phyloP scores from a whole-genome alignment of 306 rosid species.

The cucumber (Cucumis sativus) region Cucumber_9930_V3 NC_026656.2:20864001-20864500 shows the following conservation, averaged over 20 bases:
- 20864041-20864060: background rate
- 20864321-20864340: slow-evolving; percentile 87
- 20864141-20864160: background rate
- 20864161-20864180: background rate
- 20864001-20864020: background rate
- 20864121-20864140: background rate
- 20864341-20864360: slow-evolving; percentile 13
- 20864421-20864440: background rate
- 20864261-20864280: slow-evolving; percentile 74
- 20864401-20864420: background rate
- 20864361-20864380: background rate
- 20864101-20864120: background rate
- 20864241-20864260: slow-evolving; percentile 31
- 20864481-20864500: background rate
- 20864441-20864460: background rate
- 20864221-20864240: slow-evolving; percentile 1
- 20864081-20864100: background rate
- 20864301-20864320: slow-evolving; percentile 52
- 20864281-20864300: slow-evolving; percentile 89
- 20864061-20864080: background rate
- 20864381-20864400: background rate
- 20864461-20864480: background rate
- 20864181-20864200: background rate
- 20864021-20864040: background rate
- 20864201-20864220: slow-evolving; percentile 6